Conservation (phyloP, 108 stramenopile species). For the Schizochytrium sp. region DNA sequence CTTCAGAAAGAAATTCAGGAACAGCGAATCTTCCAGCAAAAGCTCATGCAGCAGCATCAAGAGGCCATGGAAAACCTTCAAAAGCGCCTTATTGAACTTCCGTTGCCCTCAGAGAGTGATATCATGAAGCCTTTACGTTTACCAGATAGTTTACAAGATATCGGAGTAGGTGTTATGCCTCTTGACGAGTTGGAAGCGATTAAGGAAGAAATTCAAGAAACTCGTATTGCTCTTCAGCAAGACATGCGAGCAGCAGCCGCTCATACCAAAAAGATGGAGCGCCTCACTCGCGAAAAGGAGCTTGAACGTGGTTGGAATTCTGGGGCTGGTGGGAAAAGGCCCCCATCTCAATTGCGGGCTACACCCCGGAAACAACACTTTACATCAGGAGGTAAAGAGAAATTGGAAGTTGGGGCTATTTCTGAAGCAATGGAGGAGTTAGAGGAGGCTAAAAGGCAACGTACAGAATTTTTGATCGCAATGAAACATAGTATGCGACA, state of each 20-base stretch:
- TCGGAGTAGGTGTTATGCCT: neutral
- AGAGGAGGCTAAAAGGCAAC: neutral
- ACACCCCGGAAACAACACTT: neutral
- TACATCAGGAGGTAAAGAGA: neutral
- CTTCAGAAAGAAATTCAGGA: neutral
- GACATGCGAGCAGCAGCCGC: constrained; percentile 3
- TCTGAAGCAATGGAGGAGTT: constrained; percentile 13
- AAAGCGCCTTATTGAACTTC: neutral
- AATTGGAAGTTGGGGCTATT: neutral
- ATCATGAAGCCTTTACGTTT: neutral
- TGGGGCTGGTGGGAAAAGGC: neutral
- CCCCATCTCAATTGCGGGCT: neutral
- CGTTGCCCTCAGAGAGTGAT: neutral
- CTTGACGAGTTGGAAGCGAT: neutral
- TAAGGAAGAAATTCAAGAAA: neutral
- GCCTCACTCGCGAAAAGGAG: neutral
- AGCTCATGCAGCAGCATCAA: constrained; percentile 26
- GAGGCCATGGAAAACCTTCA: constrained; percentile 32
- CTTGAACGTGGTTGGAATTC: constrained; percentile 53
- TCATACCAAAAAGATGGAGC: constrained; percentile 26
- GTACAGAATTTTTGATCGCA: neutral
- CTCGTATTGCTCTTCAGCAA: constrained; percentile 17
- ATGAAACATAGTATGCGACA: neutral
- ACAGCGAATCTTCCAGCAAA: constrained; percentile 9
- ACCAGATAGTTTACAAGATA: neutral